Conservation (phyloP, 2,329 filamentous ascomycete species). For the Paecilomyces formosus region DNA sequence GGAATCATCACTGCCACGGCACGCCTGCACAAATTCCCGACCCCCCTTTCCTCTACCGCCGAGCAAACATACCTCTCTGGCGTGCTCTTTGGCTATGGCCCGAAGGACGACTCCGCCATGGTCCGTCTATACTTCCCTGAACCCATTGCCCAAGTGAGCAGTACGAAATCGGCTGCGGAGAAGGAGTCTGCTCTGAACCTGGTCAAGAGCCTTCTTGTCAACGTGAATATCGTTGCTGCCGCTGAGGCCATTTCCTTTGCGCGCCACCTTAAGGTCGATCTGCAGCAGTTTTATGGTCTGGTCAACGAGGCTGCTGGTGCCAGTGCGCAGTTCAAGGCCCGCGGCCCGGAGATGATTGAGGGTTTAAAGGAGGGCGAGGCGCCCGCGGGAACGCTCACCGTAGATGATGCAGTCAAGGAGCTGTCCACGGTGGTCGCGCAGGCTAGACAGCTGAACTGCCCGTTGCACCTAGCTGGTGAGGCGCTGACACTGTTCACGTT, state of each 20-base stretch:
- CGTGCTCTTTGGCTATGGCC: constrained; percentile 49
- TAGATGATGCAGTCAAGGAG: constrained; percentile 30
- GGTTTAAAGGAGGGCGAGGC: constrained; percentile 15
- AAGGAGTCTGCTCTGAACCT: constrained; percentile 30
- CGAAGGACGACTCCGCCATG: constrained; percentile 49
- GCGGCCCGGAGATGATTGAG: constrained; percentile 30
- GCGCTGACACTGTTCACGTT: constrained; percentile 27
- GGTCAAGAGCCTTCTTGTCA: constrained; percentile 36
- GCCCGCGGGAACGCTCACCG: constrained; percentile 25
- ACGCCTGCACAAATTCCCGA: constrained; percentile 50
- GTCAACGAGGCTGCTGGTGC: constrained; percentile 42
- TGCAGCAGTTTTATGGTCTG: constrained; percentile 39
- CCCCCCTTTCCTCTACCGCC: constrained; percentile 54
- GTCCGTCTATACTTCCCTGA: constrained; percentile 46
- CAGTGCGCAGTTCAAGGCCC: constrained; percentile 37
- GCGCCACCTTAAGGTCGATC: constrained; percentile 37
- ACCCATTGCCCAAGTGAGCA: constrained; percentile 32
- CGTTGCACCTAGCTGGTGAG: constrained; percentile 30
- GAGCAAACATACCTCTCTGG: constrained; percentile 60
- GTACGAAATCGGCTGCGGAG: constrained; percentile 23
- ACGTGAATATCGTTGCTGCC: constrained; percentile 43
- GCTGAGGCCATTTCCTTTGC: constrained; percentile 44
- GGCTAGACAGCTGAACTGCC: constrained; percentile 30
- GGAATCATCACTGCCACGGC: constrained; percentile 63
- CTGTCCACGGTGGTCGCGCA: constrained; percentile 37